These are phyloP conservation scores for Hirschfeldia incana DNA, from an alignment of 345 rosid genomes.

Conservation along the genomic window DNA sequence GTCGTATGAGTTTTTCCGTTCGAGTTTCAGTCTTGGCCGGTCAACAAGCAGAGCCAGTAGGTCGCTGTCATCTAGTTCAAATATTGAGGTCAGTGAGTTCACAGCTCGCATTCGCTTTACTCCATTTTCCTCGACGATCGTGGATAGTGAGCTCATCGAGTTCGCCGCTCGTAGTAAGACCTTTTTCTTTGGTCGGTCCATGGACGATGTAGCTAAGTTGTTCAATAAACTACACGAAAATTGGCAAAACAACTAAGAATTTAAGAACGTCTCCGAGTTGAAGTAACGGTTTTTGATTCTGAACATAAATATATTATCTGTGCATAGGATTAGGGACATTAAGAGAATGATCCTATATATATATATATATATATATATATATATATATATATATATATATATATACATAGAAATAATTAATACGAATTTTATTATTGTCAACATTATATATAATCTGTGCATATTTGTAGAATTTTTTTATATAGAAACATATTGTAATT, in stretches of 20 bases:
- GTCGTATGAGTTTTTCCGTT: slow-evolving; percentile 79
- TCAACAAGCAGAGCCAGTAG: slow-evolving; percentile 61
- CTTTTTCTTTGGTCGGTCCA: slow-evolving; percentile 18
- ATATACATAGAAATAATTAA: neutral
- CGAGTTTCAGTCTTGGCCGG: slow-evolving; percentile 71
- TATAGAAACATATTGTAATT: neutral
- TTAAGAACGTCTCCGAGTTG: neutral
- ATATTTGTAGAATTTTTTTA: slow-evolving; percentile 5
- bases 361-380: too few relatives aligned
- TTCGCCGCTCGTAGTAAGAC: slow-evolving; percentile 21
- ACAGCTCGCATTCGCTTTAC: slow-evolving; percentile 53
- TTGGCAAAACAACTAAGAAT: neutral
- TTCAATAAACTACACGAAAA: neutral
- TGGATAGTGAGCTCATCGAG: slow-evolving; percentile 23
- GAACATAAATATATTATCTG: neutral
- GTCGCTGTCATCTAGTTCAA: slow-evolving; percentile 64
- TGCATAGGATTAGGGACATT: neutral
- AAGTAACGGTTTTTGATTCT: neutral
- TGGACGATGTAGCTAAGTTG: slow-evolving; percentile 1
- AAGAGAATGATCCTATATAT: too few relatives aligned
- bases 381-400: too few relatives aligned
- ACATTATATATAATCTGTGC: neutral
- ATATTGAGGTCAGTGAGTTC: slow-evolving; percentile 65
- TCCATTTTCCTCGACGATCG: neutral
- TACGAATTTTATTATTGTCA: neutral